Conservation (phyloP, 2,329 filamentous ascomycete genomes). For the Graphium sp. region DNA sequence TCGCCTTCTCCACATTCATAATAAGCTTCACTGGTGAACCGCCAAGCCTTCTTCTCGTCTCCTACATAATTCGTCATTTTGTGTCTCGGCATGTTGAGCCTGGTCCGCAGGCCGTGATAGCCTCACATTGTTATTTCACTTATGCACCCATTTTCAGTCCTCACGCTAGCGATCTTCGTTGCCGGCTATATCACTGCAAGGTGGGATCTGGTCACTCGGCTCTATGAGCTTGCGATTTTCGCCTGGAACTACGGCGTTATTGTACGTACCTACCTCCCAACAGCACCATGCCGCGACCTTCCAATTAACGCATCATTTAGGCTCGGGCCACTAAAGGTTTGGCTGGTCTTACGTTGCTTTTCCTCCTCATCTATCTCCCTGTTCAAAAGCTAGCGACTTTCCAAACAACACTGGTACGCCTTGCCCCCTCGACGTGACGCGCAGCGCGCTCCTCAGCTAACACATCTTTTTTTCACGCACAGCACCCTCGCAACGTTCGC, state of each 20-base stretch:
- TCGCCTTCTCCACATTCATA: too few relatives aligned
- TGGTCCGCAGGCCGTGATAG: too few relatives aligned
- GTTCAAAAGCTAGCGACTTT: constrained; percentile 66
- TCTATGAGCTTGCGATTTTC: constrained; percentile 94
- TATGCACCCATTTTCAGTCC: constrained; percentile 96
- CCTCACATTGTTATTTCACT: constrained; percentile 25
- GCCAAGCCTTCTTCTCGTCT: too few relatives aligned
- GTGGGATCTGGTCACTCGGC: constrained; percentile 92
- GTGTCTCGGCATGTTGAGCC: constrained; percentile 24
- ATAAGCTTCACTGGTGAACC: too few relatives aligned
- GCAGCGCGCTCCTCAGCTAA: not conserved
- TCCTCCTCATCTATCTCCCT: constrained; percentile 70
- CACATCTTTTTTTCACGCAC: constrained; percentile 3
- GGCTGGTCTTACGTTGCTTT: constrained; percentile 64
- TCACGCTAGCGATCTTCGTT: constrained; percentile 96
- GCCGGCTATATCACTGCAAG: constrained; percentile 98
- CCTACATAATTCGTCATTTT: too few relatives aligned
- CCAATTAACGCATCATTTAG: constrained; percentile 36
- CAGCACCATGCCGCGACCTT: not conserved
- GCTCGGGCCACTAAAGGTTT: constrained; percentile 77
- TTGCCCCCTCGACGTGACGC: not conserved
- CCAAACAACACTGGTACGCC: constrained; percentile 62
- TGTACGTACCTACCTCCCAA: constrained; percentile 32
- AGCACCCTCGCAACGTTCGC: constrained; percentile 70
- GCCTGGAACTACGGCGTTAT: constrained; percentile 98